Conservation (phyloP, 495 filamentous ascomycete species). For the Tuber brumale region DNA sequence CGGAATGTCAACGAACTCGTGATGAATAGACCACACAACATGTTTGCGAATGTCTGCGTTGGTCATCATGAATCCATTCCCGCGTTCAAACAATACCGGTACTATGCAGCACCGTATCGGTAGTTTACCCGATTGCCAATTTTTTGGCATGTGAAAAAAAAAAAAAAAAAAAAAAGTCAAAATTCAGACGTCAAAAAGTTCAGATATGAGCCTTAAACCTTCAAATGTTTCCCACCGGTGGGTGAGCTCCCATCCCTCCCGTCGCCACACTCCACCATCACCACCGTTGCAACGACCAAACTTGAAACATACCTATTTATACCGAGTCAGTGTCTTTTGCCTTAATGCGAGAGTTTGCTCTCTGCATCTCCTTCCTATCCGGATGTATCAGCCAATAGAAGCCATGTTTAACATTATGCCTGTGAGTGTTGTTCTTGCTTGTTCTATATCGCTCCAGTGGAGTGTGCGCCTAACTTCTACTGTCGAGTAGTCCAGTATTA, state of each 20-base stretch:
- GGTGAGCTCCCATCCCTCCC: background rate
- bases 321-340: background rate
- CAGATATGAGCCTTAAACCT: background rate
- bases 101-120: background rate
- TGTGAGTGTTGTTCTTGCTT: constrained; percentile 8
- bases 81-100: background rate
- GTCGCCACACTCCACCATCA: background rate
- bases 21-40: background rate
- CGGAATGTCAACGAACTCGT: background rate
- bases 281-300: background rate
- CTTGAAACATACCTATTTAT: background rate
- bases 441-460: constrained; percentile 1
- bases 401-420: constrained; percentile 17
- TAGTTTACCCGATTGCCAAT: background rate
- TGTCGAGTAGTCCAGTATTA: constrained; percentile 16
- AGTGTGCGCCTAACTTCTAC: background rate
- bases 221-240: background rate
- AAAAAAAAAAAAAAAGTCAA: background rate
- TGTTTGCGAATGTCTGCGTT: background rate
- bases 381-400: constrained; percentile 9
- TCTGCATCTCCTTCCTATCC: background rate
- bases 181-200: background rate
- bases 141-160: background rate
- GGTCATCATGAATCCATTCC: background rate
- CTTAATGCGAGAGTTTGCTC: background rate